These are phyloP conservation scores for Aechmea fasciata DNA, from an alignment of 176 grass and related monocot species.

Conservation along the genomic window DNA sequence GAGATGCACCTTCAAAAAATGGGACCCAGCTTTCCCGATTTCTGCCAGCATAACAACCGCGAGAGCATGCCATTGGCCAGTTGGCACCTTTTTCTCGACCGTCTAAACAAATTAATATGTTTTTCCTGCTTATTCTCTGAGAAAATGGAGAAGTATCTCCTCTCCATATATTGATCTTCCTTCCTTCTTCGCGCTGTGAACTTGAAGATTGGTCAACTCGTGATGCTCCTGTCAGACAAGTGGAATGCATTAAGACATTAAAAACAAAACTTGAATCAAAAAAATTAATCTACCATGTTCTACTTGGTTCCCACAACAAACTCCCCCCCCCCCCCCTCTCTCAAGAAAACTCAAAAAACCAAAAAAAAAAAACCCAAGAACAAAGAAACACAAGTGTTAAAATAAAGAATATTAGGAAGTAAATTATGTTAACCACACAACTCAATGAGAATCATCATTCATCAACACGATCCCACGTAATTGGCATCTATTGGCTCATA, in stretches of 20 bases:
- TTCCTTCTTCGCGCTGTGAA: conserved; percentile 40
- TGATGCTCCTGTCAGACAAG: conserved; percentile 26
- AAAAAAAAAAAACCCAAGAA: no score
- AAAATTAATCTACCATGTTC: conserved; percentile 1
- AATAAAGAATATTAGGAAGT: background rate
- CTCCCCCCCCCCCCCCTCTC: no score
- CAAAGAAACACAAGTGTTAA: no score
- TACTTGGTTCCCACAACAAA: no score
- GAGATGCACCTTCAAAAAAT: conserved; percentile 64
- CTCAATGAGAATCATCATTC: background rate
- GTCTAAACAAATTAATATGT: conserved; percentile 58
- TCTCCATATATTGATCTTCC: conserved; percentile 67
- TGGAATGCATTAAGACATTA: conserved; percentile 15
- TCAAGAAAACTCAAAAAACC: no score
- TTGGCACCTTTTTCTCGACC: conserved; percentile 75
- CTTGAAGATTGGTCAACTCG: conserved; percentile 40
- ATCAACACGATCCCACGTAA: background rate
- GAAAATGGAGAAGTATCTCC: conserved; percentile 42
- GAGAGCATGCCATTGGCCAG: conserved; percentile 46
- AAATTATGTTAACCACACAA: background rate
- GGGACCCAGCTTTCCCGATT: conserved; percentile 69
- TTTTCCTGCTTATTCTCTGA: conserved; percentile 45
- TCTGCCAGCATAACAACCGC: conserved; percentile 54
- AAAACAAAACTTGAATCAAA: conserved; percentile 11
- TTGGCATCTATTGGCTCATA: background rate